phyloP scores from a whole-genome alignment of 1,139 yeast species.

The Kodamaea derodonti region DNA sequence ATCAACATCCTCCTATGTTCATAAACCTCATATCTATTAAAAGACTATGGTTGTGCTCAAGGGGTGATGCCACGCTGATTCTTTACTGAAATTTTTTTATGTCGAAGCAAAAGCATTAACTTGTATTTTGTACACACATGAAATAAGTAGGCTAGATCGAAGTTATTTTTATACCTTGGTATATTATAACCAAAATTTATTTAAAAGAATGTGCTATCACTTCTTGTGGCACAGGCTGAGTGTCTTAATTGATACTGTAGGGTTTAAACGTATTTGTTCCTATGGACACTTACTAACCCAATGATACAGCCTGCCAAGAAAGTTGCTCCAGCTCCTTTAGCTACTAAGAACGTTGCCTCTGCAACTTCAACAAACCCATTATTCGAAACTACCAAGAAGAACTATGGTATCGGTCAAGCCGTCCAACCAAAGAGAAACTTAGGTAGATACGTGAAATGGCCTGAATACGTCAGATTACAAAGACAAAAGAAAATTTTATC shows the following conservation, averaged over 20 bases:
- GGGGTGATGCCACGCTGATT: slow-evolving; percentile 30
- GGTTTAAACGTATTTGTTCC: slow-evolving; percentile 32
- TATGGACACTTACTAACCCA: slow-evolving; percentile 44
- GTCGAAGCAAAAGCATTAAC: no score
- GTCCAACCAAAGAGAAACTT: slow-evolving; percentile 95
- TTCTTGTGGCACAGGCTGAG: slow-evolving; percentile 48
- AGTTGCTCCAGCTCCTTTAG: slow-evolving; percentile 51
- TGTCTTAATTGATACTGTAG: slow-evolving; percentile 42
- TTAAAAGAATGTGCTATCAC: slow-evolving; percentile 27
- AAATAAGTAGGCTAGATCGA: not conserved
- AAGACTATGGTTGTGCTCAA: slow-evolving; percentile 29
- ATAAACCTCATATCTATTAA: slow-evolving; percentile 12
- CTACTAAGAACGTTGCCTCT: slow-evolving; percentile 31
- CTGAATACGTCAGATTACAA: slow-evolving; percentile 93
- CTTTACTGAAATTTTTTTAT: slow-evolving; percentile 6
- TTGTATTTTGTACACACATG: no score
- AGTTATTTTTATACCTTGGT: no score
- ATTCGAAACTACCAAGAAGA: slow-evolving; percentile 83
- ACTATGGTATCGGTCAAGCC: slow-evolving; percentile 94
- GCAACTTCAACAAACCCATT: slow-evolving; percentile 49
- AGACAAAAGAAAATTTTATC: slow-evolving; percentile 96
- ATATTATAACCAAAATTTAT: not conserved
- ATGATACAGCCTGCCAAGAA: slow-evolving; percentile 63
- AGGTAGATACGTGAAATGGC: slow-evolving; percentile 97
- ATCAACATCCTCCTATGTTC: slow-evolving; percentile 27